Conservation (phyloP, 495 filamentous ascomycete species). For the Penicillium macrosclerotiorum region DNA sequence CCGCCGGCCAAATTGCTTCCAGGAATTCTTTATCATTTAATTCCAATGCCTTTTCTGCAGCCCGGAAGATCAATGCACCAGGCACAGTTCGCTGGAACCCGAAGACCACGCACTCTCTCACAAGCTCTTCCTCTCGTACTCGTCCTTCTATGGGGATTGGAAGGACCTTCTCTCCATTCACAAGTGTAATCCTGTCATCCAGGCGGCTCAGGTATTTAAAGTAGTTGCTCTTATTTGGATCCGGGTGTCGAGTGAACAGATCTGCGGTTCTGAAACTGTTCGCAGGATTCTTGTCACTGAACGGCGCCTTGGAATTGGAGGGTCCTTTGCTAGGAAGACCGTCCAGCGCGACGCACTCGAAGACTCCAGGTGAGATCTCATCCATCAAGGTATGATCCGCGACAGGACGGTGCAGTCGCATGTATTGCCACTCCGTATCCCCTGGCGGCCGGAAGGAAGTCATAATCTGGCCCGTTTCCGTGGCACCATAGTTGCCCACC, state of each 20-base stretch:
- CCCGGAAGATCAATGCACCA: conserved; percentile 49
- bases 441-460: conserved; percentile 42
- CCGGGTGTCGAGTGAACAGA: conserved; percentile 52
- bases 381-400: conserved; percentile 52
- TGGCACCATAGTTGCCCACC: conserved; percentile 50
- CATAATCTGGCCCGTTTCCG: conserved; percentile 58
- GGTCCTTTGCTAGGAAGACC: conserved; percentile 64
- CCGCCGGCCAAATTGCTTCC: conserved; percentile 50
- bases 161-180: conserved; percentile 69
- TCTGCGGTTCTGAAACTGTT: conserved; percentile 39
- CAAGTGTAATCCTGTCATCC: conserved; percentile 59
- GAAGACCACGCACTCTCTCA: conserved; percentile 41
- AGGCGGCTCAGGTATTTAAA: conserved; percentile 60
- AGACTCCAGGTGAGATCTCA: conserved; percentile 47
- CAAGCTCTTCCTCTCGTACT: conserved; percentile 31
- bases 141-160: conserved; percentile 59
- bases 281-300: conserved; percentile 49
- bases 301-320: conserved; percentile 57
- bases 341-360: conserved; percentile 58
- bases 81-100: conserved; percentile 36
- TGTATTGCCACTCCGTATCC: conserved; percentile 68
- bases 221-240: conserved; percentile 44
- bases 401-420: conserved; percentile 42
- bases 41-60: conserved; percentile 28
- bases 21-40: conserved; percentile 45